Evolutionary conservation across 2,329 filamentous ascomycete species (phyloP), one percentile per base, ranked within the genome.

Genomic region (Monosporascus sp.): DNA sequence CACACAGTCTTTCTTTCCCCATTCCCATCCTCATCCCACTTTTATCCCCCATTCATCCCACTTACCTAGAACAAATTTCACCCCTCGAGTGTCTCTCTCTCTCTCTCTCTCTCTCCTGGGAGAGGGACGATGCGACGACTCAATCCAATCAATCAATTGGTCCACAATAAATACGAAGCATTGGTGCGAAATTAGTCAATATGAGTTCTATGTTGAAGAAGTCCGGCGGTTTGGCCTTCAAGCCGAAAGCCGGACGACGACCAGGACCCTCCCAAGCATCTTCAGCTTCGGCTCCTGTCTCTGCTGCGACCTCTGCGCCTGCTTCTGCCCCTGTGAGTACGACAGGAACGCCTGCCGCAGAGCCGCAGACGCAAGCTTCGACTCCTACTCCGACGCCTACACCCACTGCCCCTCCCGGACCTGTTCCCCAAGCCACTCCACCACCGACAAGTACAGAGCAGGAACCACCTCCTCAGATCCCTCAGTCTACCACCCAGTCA

Each of bases 121-220:
- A 5, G 9, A 42, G 39, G 18, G 39, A 20, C 20, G 18, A 42
- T 42, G 39, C 39, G 18, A 20, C 17, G 18, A 14, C 20, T 24
- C 18, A 6, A 18, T 14, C 9, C 39, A 18, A 24, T 34, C 22
- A 9, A 39, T 44, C 48, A 48, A 34, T 34, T 56, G 39, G n/a
- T 27, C 38, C 31, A 54, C 47, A 50, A 42, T 46, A 15, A 45
- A 46, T 25, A 49, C n/a, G 39, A 27, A 17, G 58, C 60, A 63
- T 52, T 46, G 52, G 54, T 27, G 44, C 47, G 55, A 51, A 51
- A 42, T 54, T 22, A 37, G 55, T 47, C 55, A 50, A 53, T 53
- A 86, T 88, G 76, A 83, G 80, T 72, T 80, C 77, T 55, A 86
- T 86, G 72, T 78, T 86, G 69, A 88, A 88, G 72, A 88, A 89